Base-by-base conservation (phyloP, 2,329 filamentous ascomycete species). In the Penicillium sp. region DNA sequence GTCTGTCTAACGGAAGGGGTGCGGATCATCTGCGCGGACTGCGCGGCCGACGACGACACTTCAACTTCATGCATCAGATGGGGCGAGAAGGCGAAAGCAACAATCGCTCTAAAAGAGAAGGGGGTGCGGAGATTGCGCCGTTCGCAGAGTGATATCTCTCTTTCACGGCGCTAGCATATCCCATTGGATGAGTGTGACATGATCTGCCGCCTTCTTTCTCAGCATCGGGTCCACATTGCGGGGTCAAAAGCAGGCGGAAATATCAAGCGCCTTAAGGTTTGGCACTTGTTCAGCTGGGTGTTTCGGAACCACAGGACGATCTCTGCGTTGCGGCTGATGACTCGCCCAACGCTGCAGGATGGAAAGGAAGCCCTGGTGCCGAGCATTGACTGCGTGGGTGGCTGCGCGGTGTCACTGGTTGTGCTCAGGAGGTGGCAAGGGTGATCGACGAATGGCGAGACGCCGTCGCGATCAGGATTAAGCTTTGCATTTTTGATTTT, bases 301-400 rank as follows among this genome's bases (percentile, higher is more conserved):
- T 59, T 63, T 61, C 56, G 46, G 52, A 60, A 51, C 30, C 42
- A 27, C 18, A 44, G 12, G 53, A 18, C 23, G 44, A 53, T 58
- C 50, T 44, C 17, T 29, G 49, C 36, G 24, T 10, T 34, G 27
- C 20, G 50, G 24, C 39, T 36, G 52, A 45, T 56, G 50, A 58
- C 49, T 60, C 55, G 55, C 51, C 49, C 41, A 24, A 7, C 10
- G 21, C 29, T 27, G 37, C 40, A 33, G 36, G 18, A 51, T 42
- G 37, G 42, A 30, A 43, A 34, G 24, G 27, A 26, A 33, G 29
- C 30, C 32, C 9, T 36, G 48, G 34, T 36, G 26, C 45, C 44
- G 39, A 45, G 39, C 23, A 20, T n/a, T n/a, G n/a, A n/a, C n/a
- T n/a, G n/a, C n/a, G n/a, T n/a, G n/a, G 26, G 26, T 8, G 29